phyloP scores from a whole-genome alignment of 2,329 filamentous ascomycete species.

The Penicillium sp. region DNA sequence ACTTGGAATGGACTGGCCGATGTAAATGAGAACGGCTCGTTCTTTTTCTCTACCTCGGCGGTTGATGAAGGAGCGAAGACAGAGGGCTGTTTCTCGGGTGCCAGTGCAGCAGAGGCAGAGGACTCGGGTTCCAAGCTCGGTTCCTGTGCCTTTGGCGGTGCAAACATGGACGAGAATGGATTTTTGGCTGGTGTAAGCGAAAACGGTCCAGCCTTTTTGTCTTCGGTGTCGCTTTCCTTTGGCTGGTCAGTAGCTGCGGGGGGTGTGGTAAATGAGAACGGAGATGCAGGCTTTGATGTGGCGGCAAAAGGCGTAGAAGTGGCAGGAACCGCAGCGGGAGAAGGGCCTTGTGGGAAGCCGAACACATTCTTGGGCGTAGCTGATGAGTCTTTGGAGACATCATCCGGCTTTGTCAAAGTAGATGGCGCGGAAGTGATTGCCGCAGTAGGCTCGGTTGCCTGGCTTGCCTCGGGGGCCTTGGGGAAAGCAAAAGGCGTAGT shows the following conservation, averaged over 20 bases:
- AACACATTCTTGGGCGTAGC: background rate
- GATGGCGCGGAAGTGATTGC: background rate
- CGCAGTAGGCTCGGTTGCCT: background rate
- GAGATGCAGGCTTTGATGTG: background rate
- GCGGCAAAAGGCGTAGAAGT: background rate
- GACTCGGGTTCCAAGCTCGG: background rate
- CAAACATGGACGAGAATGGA: background rate
- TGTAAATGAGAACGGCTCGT: background rate
- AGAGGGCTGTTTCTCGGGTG: background rate
- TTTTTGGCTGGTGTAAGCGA: background rate
- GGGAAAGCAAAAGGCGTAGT: conserved; percentile 2
- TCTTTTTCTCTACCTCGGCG: background rate
- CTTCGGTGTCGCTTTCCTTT: background rate
- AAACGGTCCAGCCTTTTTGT: background rate
- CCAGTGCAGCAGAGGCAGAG: background rate
- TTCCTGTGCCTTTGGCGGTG: background rate
- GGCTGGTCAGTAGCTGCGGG: background rate
- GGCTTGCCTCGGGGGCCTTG: background rate
- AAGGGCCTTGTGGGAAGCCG: background rate
- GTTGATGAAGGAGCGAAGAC: background rate
- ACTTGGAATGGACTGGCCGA: background rate
- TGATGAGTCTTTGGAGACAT: background rate
- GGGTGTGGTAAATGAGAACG: background rate
- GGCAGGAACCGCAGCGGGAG: background rate
- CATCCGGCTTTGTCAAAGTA: background rate